These are phyloP conservation scores for Rhizophora apiculata DNA, from an alignment of 345 rosid species.

Conservation along the genomic window DNA sequence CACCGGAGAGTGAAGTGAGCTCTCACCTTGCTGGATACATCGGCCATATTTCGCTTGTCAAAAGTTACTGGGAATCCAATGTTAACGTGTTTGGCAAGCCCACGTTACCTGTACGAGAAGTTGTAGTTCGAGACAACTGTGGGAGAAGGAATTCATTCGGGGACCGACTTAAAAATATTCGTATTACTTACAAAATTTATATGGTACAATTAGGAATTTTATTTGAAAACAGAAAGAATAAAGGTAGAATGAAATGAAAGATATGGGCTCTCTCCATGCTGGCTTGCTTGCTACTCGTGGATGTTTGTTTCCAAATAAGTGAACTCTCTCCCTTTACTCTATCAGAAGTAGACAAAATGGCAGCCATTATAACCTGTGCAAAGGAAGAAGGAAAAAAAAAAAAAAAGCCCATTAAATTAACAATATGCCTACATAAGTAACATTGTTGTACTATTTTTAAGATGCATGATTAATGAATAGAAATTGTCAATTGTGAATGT, in stretches of 20 bases:
- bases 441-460: no score
- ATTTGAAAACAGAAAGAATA: not conserved
- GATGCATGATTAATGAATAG: no score
- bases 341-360: conserved; percentile 19
- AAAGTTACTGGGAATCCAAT: no score
- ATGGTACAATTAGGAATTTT: not conserved
- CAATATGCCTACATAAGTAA: no score
- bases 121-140: no score
- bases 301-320: not conserved
- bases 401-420: not conserved
- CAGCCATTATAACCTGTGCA: conserved; percentile 25
- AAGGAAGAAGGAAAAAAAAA: not conserved
- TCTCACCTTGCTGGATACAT: no score
- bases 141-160: no score
- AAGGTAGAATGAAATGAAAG: not conserved
- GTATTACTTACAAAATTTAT: conserved; percentile 15
- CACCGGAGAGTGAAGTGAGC: no score
- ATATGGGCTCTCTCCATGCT: not conserved
- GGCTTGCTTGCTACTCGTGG: not conserved
- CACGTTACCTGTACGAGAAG: no score
- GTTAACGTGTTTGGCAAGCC: no score
- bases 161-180: not conserved
- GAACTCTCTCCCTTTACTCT: not conserved
- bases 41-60: no score
- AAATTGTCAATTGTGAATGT: no score